These are phyloP conservation scores for Colletotrichum euphorbiae DNA, from an alignment of 2,329 filamentous ascomycete species.

Conservation along the genomic window DNA sequence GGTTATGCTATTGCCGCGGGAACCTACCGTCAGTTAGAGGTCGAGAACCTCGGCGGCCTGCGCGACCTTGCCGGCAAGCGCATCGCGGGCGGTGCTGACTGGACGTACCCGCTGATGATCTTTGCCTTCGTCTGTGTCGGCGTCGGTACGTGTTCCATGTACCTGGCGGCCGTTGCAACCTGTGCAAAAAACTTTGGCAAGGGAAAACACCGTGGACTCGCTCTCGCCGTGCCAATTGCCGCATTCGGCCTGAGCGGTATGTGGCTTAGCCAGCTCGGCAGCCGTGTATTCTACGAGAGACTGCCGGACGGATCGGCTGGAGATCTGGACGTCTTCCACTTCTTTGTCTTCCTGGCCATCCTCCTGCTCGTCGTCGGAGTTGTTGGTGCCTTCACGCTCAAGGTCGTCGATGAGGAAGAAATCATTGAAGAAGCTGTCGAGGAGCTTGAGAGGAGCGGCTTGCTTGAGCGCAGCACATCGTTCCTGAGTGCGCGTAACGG, in stretches of 20 bases:
- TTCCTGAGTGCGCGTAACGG: conserved; percentile 65
- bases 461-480: conserved; percentile 76
- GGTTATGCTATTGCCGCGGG: conserved; percentile 88
- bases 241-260: conserved; percentile 94
- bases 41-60: conserved; percentile 50
- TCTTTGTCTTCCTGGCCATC: conserved; percentile 86
- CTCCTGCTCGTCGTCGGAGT: conserved; percentile 78
- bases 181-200: conserved; percentile 98
- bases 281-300: conserved; percentile 78
- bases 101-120: conserved; percentile 86
- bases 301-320: conserved; percentile 71
- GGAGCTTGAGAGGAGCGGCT: conserved; percentile 88
- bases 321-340: conserved; percentile 81
- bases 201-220: conserved; percentile 87
- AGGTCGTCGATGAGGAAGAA: conserved; percentile 85
- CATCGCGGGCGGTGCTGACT: conserved; percentile 58
- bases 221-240: conserved; percentile 90
- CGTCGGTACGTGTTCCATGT: conserved; percentile 87
- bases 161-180: conserved; percentile 89
- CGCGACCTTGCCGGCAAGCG: conserved; percentile 37
- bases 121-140: conserved; percentile 86
- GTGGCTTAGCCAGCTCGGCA: conserved; percentile 93
- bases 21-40: conserved; percentile 71
- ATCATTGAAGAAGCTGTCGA: conserved; percentile 92
- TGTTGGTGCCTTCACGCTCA: conserved; percentile 78